Evolutionary conservation across 306 rosid genomes (phyloP), one percentile per base, ranked within the genome.

Genomic region (Astragalus glycyphyllos): DNA sequence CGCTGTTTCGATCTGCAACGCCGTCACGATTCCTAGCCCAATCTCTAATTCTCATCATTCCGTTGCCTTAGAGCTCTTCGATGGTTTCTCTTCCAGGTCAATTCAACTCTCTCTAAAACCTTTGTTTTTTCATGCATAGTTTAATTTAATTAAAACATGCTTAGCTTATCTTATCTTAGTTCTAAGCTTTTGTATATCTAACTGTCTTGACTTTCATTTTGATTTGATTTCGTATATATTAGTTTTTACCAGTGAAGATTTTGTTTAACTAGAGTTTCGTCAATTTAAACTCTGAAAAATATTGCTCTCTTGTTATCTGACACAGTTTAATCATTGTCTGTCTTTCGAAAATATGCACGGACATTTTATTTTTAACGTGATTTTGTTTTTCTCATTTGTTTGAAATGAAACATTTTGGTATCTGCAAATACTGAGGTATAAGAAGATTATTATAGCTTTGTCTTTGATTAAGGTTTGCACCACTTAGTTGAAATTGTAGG

Each of bases 1-100:
- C 76, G 72, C 83, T 49, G 8, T 83, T 79, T 57, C 88, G 81
- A 79, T 83, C 83, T 87, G 59, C 82, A 82, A 57, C 92, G 89
- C 96, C 55, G 87, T 37, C 20, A 49, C 74, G 14, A 66, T 57
- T 58, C 68, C 55, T 8, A 26, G 14, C 26, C 69, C 95, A 65
- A 87, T 94, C 88, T 83, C 97, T 0, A 81, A 88, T 60, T 83
- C 94, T 53, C 98, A 89, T 61, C 90, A 88, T 81, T 80, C 92
- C 57, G 89, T 90, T 13, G 97, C 96, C 35, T 29, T 81, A 11
- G 79, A 89, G 56, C 85, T 90, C 71, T 89, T 94, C 87, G 63
- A 85, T 67, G 88, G 87, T 60, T 82, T 84, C 1, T 91, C 76
- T 55, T 74, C 82, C 3, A 94, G 98, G 98, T 94, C 49, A 40